Conservation (phyloP, 257 asterid genomes). For the Orobanche coerulescens region DNA sequence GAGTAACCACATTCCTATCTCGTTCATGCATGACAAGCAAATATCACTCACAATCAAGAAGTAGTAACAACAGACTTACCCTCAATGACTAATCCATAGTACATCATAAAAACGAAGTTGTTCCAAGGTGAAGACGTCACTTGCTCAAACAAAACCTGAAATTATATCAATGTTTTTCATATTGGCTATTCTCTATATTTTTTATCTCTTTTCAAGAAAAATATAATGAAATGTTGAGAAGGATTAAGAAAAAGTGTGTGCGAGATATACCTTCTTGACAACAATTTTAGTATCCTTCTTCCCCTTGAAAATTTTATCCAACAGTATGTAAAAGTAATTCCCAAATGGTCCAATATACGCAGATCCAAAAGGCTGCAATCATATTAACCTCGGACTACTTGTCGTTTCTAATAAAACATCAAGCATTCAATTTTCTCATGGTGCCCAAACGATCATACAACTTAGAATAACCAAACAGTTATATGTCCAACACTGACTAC, state of each 20-base stretch:
- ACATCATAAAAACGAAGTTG: constrained; percentile 81
- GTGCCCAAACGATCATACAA: too few species aligned
- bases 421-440: too few species aligned
- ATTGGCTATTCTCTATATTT: too few species aligned
- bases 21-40: too few species aligned
- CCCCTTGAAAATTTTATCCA: too few species aligned
- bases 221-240: neutral
- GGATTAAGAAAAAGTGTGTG: neutral
- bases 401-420: too few species aligned
- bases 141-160: constrained; percentile 83
- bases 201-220: neutral
- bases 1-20: too few species aligned
- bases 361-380: constrained; percentile 63
- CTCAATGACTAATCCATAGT: constrained; percentile 71
- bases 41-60: too few species aligned
- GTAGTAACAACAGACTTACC: constrained; percentile 45
- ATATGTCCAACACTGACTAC: too few species aligned
- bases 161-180: too few species aligned
- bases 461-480: too few species aligned
- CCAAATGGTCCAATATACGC: constrained; percentile 89
- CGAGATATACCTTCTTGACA: constrained; percentile 61
- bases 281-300: constrained; percentile 65
- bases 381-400: too few species aligned
- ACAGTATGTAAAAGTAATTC: constrained; percentile 59
- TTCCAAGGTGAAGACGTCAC: constrained; percentile 75